Evolutionary conservation across 768 basidiomycete species (phyloP), one percentile per base, ranked within the genome.

Genomic region (Mycena sanguinolenta): DNA sequence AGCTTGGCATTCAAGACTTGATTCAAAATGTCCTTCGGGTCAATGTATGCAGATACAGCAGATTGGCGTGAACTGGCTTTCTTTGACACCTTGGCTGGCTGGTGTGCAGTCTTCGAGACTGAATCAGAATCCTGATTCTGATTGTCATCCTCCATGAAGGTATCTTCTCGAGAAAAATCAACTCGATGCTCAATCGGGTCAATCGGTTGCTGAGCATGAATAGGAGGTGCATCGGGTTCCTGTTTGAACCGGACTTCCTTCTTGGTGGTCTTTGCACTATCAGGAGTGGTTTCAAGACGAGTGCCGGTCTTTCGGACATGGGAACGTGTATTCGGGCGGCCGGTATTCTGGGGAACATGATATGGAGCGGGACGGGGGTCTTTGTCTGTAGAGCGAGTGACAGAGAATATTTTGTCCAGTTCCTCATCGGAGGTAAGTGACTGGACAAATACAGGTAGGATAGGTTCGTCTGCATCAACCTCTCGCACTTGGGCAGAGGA

Each of bases 401-500:
- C 63, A 1, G 39, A 38, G 27, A 65, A 65, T 3, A 57, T 65
- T 28, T 57, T 65, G 6, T 14, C 32, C 1, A 65, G 4, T 65
- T 65, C 63, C 3, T 5, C 23, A 17, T 65, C 54, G 2, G 63
- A 44, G 2, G 63, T 57, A 2, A 25, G 4, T 1, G 52, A 25
- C 34, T 65, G 63, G 9, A 65, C 25, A 34, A 65, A 65, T 9
- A 65, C 63, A 12, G 63, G 63, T 0, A 42, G 25, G 30, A 65
- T 65, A 34, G 32, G 32, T 9, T n/a, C 4, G 7, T 65, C 53
- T n/a, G 57, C 63, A 4, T 38, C 50, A 10, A n/a, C 14, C 3
- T 3, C 16, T 34, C 19, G 2, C 19, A 25, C 1, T 34, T 2
- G 8, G 10, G 34, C 34, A 46, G 63, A 30, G 9, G 60, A 30